phyloP scores from a whole-genome alignment of 129 eudicot species.

The Flaveria trinervia region DNA sequence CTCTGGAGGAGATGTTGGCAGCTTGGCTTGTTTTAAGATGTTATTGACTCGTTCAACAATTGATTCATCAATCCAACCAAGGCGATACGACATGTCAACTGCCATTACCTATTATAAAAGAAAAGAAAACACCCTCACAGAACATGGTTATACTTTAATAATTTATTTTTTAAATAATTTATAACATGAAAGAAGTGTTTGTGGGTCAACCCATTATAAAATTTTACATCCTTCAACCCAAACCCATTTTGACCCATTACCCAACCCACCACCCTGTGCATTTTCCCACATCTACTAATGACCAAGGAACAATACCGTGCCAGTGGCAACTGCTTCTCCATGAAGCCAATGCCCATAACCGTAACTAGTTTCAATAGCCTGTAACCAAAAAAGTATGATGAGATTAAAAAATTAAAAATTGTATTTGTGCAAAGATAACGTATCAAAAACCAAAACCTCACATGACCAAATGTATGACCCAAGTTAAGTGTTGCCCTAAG shows the following conservation, averaged over 20 bases:
- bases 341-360: conserved; percentile 98
- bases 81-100: conserved; percentile 85
- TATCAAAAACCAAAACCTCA: conserved; percentile 39
- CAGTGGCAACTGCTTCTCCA: conserved; percentile 98
- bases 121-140: conserved; percentile 25
- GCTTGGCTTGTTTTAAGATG: conserved; percentile 69
- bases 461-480: conserved; percentile 98
- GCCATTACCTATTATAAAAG: conserved; percentile 76
- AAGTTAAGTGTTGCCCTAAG: conserved; percentile 85
- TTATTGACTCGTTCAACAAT: conserved; percentile 57
- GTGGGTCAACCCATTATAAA: background rate
- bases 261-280: background rate
- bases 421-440: conserved; percentile 5
- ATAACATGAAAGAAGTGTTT: background rate
- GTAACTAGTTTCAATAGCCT: conserved; percentile 93
- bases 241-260: background rate
- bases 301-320: conserved; percentile 54
- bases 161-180: background rate
- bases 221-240: background rate
- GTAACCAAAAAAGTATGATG: conserved; percentile 18
- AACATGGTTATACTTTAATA: conserved; percentile 1
- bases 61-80: conserved; percentile 93
- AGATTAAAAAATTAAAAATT: background rate
- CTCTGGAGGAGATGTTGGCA: conserved; percentile 83
- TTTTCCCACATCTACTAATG: background rate